These are phyloP conservation scores for Dactylellina drechsleri DNA, from an alignment of 2,329 filamentous ascomycete species.

Conservation along the genomic window DNA sequence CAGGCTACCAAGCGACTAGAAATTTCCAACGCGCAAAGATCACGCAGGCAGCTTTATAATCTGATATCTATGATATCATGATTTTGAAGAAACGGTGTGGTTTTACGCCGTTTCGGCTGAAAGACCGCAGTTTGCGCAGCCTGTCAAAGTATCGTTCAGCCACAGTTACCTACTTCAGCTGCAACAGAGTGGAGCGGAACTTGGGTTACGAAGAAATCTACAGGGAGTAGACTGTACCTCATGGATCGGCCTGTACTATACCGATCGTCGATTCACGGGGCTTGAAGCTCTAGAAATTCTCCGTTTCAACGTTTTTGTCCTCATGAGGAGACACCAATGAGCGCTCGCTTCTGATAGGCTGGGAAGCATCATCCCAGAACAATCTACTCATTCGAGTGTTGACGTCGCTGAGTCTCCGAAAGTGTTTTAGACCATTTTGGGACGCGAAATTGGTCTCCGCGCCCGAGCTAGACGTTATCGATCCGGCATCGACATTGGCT, in stretches of 20 bases:
- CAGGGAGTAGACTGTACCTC: conserved; percentile 29
- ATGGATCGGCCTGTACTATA: conserved; percentile 10
- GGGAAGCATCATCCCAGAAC: background rate
- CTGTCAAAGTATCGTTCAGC: conserved; percentile 17
- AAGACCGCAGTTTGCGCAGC: conserved; percentile 3
- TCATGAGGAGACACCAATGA: background rate
- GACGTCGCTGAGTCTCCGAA: conserved; percentile 46
- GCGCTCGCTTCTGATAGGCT: conserved; percentile 21
- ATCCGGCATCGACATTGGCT: no score
- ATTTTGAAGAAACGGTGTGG: background rate
- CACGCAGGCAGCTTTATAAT: conserved; percentile 24
- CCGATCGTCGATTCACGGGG: conserved; percentile 8
- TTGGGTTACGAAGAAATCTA: conserved; percentile 2
- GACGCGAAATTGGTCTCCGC: background rate
- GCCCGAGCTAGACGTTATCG: background rate
- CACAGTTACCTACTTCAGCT: conserved; percentile 21
- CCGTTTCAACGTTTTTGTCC: background rate
- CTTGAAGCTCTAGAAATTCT: conserved; percentile 1
- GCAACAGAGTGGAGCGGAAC: background rate
- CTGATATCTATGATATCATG: conserved; percentile 48
- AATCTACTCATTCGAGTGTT: conserved; percentile 10
- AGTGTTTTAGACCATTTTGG: conserved; percentile 16
- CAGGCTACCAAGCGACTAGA: background rate
- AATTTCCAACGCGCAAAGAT: background rate
- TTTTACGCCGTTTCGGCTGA: background rate